Conservation (phyloP, 345 rosid species). For the Viola odorata region DNA sequence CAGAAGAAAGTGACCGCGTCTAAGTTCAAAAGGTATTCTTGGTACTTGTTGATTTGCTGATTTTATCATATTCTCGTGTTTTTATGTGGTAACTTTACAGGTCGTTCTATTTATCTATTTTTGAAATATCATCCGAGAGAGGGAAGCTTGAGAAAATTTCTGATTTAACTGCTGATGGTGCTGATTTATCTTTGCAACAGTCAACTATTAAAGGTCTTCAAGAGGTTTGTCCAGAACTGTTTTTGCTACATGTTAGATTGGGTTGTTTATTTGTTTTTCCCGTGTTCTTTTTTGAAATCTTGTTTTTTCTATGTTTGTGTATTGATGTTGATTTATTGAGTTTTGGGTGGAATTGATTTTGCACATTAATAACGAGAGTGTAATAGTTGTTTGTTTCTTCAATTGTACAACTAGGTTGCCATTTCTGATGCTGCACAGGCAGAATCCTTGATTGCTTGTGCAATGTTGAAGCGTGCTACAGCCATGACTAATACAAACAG, state of each 20-base stretch:
- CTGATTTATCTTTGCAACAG: constrained; percentile 61
- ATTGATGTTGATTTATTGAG: background rate
- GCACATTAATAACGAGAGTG: background rate
- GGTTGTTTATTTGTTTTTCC: background rate
- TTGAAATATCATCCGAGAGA: constrained; percentile 75
- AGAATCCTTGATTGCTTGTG: constrained; percentile 56
- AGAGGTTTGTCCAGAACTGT: constrained; percentile 42
- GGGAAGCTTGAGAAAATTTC: constrained; percentile 67
- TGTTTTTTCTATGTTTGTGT: background rate
- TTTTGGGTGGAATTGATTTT: too few species aligned
- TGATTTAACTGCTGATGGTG: constrained; percentile 57
- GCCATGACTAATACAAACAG: constrained; percentile 74
- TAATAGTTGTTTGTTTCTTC: background rate
- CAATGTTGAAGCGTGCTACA: constrained; percentile 76
- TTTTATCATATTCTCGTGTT: background rate
- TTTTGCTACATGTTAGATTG: background rate
- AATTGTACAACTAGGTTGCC: constrained; percentile 39
- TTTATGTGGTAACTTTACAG: constrained; percentile 24
- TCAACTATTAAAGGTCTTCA: constrained; percentile 62
- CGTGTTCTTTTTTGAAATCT: too few species aligned
- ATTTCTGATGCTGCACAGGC: constrained; percentile 52
- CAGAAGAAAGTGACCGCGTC: constrained; percentile 12
- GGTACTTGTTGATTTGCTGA: background rate
- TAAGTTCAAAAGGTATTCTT: constrained; percentile 40
- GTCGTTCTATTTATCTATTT: constrained; percentile 55